Base-by-base conservation (phyloP, 257 asterid genomes). In the Handroanthus guayacan region DNA sequence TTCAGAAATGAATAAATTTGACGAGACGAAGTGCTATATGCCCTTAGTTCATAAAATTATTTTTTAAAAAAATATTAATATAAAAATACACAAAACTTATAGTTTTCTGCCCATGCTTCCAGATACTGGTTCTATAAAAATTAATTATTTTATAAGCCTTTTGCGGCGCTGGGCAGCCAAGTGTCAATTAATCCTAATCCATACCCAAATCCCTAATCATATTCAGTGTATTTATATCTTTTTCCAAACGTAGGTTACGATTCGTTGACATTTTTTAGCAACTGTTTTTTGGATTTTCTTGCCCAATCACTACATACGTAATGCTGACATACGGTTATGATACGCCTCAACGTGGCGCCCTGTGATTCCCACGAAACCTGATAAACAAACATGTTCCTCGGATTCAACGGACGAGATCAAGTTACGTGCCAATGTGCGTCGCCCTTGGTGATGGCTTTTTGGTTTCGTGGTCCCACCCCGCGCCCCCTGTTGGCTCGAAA, bases 191-290 rank as follows among this genome's bases (percentile, higher is more conserved):
- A 20, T 58, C 65, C 2, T 31, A 9, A 58, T 58, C 65, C 65
- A 58, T 20, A 1, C 12, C 14, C 20, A 17, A 37, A 3, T 14
- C 52, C 31, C 16, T 50, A 18, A 16, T 54, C 36, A 41, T 39
- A 31, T 62, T 1, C 14, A 45, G 47, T 7, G 25, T 41, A 54
- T 25, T 62, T 55, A 6, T 47, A 0, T 8, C 10, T 9, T 2
- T 39, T 66, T 64, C 44, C 64, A 18, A 54, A 65, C 70, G 77
- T 65, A 20, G 6, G 78, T 82, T 67, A 13, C 12, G 63, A 31
- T n/a, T 36, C 41, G 76, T 77, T 74, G 82, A 80, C 84, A 14
- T 52, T 68, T 52, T 68, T 69, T 34, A 76, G n/a, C 77, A 51
- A 65, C 63, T 9, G 5, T 43, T 71, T 47, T 50, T 1, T 5